Base-by-base conservation (phyloP, 352 stramenopile species). In the Globisporangium echinulatum region DNA sequence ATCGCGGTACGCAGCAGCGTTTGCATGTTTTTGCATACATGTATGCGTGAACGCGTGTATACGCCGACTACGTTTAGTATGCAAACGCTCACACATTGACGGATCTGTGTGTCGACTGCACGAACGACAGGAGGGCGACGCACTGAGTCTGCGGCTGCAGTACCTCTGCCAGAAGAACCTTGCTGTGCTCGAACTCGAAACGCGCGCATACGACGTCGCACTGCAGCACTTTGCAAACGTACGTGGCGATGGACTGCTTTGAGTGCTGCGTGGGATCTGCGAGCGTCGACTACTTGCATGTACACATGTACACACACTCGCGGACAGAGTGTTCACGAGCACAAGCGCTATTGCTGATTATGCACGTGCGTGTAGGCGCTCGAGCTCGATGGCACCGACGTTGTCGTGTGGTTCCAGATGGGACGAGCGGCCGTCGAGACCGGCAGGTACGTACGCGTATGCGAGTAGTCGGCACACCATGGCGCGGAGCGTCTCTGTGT, bases 321-420 rank as follows among this genome's bases (percentile, higher is more conserved):
- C 25, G 2, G 25, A 33, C 25, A 33, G 25, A 33, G 2, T 2
- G 25, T 2, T 33, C 25, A 33, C 9, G 9, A 38, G 25, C 5
- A 25, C 46, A 50, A 11, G 15, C 3, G 15, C n/a, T 52, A 8
- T 5, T 52, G 11, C 11, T 58, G 11, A 13, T n/a, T 50, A 17
- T 19, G 49, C 10, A 47, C 51, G 50, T 48, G 40, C 46, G 33
- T 11, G 37, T 14, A 84, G 74, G 82, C 82, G 15, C 43, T 91
- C 11, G 66, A 70, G 33, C 50, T 88, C 25, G 82, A 92, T 54
- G 79, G 62, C 2, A 87, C 82, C 15, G 82, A 92, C 61, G 82
- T 87, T n/a, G 64, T 89, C 8, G 80, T 92, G 37, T 92, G 82
- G 82, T 81, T 67, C 58, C 74, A 92, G 43, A 83, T 90, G 77